Percentiles rank a stretch among this genome's conserved stretches.
Evolutionary conservation across 805 yeast genomes (phyloP).

Genomic region (Ogataea philodendri): DNA sequence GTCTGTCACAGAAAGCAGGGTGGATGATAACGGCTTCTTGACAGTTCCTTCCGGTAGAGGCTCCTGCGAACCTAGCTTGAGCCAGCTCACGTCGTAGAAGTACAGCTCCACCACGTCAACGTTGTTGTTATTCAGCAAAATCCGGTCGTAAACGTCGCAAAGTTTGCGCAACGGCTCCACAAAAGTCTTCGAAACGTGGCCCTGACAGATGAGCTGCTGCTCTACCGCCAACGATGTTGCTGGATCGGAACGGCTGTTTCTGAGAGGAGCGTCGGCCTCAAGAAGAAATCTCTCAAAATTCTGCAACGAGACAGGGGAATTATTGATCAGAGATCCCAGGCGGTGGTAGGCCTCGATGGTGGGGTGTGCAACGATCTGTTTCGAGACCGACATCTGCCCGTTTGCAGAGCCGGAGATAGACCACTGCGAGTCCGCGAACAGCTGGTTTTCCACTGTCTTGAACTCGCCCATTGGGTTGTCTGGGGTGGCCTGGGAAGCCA

Average conservation of each 20-base stretch:
- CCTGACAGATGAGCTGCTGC: conserved; percentile 60
- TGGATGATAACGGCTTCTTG: conserved; percentile 4
- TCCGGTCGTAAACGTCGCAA: conserved; percentile 46
- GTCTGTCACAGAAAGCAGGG: conserved; percentile 25
- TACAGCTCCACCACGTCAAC: conserved; percentile 53
- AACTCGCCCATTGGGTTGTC: conserved; percentile 35
- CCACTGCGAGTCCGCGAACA: conserved; percentile 32
- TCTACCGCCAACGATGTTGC: conserved; percentile 50
- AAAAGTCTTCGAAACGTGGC: conserved; percentile 46
- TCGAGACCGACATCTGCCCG: conserved; percentile 10
- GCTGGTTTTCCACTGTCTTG: conserved; percentile 27
- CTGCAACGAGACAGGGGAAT: conserved; percentile 54
- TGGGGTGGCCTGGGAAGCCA: conserved; percentile 27
- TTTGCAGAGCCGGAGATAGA: conserved; percentile 26
- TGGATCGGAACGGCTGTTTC: conserved; percentile 39
- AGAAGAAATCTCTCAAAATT: conserved; percentile 58
- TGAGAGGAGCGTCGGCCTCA: conserved; percentile 49
- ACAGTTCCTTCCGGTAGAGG: conserved; percentile 5
- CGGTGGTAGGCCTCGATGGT: conserved; percentile 53
- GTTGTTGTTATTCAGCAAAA: conserved; percentile 39
- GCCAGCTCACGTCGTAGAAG: conserved; percentile 67
- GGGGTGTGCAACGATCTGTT: conserved; percentile 36
- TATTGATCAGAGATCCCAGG: conserved; percentile 44
- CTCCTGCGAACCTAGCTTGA: conserved; percentile 37
- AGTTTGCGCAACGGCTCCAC: conserved; percentile 41